These are phyloP conservation scores for Hanseniaspora guilliermondii DNA, from an alignment of 805 yeast species.

Conservation along the genomic window DNA sequence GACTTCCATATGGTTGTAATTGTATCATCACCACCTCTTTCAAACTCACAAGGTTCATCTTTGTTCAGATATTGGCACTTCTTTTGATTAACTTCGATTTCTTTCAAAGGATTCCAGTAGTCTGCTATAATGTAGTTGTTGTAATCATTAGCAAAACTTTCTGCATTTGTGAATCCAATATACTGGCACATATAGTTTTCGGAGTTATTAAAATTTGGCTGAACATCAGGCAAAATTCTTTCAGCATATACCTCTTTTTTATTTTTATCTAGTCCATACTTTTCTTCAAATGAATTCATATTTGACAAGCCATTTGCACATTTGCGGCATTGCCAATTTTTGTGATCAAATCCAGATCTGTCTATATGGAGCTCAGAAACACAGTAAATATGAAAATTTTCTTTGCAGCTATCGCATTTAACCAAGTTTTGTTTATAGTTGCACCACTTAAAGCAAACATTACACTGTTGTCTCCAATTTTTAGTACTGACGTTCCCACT, in stretches of 20 bases:
- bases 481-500: conserved; percentile 3
- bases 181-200: conserved; percentile 24
- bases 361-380: neutral
- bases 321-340: conserved; percentile 1
- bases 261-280: conserved; percentile 16
- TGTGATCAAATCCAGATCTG: neutral
- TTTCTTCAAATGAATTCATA: neutral
- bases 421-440: conserved; percentile 51
- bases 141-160: conserved; percentile 24
- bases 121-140: conserved; percentile 20
- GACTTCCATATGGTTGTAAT: conserved; percentile 54
- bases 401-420: conserved; percentile 64
- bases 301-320: neutral
- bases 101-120: conserved; percentile 22
- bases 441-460: conserved; percentile 77
- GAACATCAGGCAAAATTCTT: neutral
- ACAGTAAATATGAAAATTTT: conserved; percentile 67
- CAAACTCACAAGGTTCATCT: conserved; percentile 14
- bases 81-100: conserved; percentile 14
- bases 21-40: conserved; percentile 69
- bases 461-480: conserved; percentile 37
- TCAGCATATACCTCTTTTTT: conserved; percentile 16
- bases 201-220: conserved; percentile 9
- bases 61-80: neutral
- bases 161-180: conserved; percentile 21